These are phyloP conservation scores for Chrysosporium queenslandicum DNA, from an alignment of 2,329 filamentous ascomycete genomes.

Conservation along the genomic window DNA sequence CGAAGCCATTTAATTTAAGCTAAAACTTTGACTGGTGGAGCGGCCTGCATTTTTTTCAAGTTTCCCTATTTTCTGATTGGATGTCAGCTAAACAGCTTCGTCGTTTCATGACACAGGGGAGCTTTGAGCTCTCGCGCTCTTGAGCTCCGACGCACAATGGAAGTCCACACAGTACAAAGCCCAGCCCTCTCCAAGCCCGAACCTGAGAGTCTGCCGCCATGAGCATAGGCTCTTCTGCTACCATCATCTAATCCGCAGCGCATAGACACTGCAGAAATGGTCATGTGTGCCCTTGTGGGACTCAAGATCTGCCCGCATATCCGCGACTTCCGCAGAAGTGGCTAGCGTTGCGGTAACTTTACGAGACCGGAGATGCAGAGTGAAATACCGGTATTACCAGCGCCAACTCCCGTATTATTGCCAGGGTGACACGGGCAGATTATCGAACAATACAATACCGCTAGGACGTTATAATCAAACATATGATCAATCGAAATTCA, in stretches of 20 bases:
- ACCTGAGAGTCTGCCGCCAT: no score
- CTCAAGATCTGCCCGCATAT: constrained; percentile 5
- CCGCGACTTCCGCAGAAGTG: constrained; percentile 6
- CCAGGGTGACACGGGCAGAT: neutral
- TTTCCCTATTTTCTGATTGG: neutral
- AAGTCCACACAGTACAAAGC: no score
- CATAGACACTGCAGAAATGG: no score
- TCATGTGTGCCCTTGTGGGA: constrained; percentile 4
- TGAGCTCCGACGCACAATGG: no score
- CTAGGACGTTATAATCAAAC: neutral
- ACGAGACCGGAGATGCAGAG: constrained; percentile 2
- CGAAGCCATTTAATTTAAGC: neutral
- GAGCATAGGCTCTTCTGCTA: no score
- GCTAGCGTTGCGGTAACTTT: constrained; percentile 2
- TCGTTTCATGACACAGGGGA: constrained; percentile 1
- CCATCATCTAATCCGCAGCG: no score
- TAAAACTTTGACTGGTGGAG: neutral
- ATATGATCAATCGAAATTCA: neutral
- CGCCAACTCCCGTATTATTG: neutral
- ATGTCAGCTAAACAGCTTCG: neutral
- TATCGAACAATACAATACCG: neutral
- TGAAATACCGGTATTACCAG: neutral
- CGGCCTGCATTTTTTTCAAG: neutral
- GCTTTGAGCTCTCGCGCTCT: neutral
- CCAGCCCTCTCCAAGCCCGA: no score